These are phyloP conservation scores for Cercospora sp. DNA, from an alignment of 2,329 filamentous ascomycete genomes.

Conservation along the genomic window DNA sequence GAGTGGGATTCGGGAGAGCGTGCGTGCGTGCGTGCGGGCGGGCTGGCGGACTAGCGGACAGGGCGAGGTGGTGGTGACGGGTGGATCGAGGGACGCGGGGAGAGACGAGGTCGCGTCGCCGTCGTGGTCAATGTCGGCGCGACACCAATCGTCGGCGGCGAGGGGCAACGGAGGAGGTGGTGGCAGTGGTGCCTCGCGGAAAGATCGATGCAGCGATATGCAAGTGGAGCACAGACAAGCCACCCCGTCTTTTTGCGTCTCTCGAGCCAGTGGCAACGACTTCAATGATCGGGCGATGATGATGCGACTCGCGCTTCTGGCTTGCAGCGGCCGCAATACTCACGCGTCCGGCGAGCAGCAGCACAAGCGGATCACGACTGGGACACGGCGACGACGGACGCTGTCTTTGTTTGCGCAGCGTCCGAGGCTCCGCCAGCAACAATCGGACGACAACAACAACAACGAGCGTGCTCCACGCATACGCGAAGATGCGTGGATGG, in stretches of 20 bases:
- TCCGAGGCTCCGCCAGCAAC: not conserved
- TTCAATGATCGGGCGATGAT: not conserved
- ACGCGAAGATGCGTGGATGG: not conserved
- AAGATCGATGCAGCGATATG: not conserved
- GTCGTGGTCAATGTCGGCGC: not conserved
- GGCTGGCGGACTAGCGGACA: not conserved
- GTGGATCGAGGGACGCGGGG: not conserved
- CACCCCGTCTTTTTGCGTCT: not conserved
- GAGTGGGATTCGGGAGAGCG: not conserved
- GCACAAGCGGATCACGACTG: not conserved
- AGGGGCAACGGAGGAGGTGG: not conserved
- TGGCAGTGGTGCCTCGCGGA: not conserved
- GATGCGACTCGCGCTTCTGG: not conserved
- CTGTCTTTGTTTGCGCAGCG: not conserved
- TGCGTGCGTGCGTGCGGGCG: not conserved
- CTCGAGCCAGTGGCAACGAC: not conserved
- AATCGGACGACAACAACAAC: not conserved
- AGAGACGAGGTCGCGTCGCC: not conserved
- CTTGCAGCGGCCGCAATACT: not conserved
- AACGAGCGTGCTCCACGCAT: not conserved
- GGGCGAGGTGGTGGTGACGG: not conserved
- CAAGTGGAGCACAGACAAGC: not conserved
- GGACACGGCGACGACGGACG: not conserved
- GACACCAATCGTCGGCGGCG: not conserved
- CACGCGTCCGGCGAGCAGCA: not conserved